Base-by-base conservation (phyloP, 768 basidiomycete species). In the Tremella mesenterica region DNA sequence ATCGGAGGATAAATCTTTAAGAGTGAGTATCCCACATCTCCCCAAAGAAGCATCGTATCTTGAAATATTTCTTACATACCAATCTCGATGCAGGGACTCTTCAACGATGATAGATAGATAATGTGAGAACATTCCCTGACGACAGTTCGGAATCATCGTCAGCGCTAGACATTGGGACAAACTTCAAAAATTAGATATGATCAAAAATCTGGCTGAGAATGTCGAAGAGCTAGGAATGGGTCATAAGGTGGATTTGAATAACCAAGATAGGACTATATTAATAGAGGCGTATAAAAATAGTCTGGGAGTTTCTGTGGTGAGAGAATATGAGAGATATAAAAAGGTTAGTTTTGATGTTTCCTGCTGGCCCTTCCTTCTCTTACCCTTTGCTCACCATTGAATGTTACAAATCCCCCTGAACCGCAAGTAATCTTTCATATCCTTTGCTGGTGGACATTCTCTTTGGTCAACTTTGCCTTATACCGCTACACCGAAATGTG, bases 281-380 rank as follows among this genome's bases (percentile, higher is more conserved):
- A 38, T 65, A 1, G 67, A 69, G 50, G 34, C 64, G 12, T 48
- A 58, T 39, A 65, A 63, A 64, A 65, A 64, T 41, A 45, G 49
- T 13, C 23, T 63, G 4, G 67, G 67, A 18, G 41, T 65, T n/a
- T 50, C 49, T 7, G 60, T 69, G 5, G 52, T 69, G 13, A 46
- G 58, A n/a, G 47, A 69, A 31, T 69, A 69, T 39, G 61, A 58
- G 21, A 51, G 64, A 4, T 69, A 59, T 57, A 60, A 60, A 36
- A 61, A 60, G 45, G 64, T 66, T 25, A 14, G 52, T 41, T 25
- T 29, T 7, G 44, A n/a, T n/a, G n/a, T n/a, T n/a, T n/a, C n/a
- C n/a, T n/a, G n/a, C n/a, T n/a, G n/a, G n/a, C n/a, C n/a, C n/a
- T n/a, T n/a, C n/a, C n/a, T n/a, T n/a, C n/a, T n/a, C n/a, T n/a